Base-by-base conservation (phyloP, 176 grass and related monocot genomes). In the Bothriochloa decipiens region DNA sequence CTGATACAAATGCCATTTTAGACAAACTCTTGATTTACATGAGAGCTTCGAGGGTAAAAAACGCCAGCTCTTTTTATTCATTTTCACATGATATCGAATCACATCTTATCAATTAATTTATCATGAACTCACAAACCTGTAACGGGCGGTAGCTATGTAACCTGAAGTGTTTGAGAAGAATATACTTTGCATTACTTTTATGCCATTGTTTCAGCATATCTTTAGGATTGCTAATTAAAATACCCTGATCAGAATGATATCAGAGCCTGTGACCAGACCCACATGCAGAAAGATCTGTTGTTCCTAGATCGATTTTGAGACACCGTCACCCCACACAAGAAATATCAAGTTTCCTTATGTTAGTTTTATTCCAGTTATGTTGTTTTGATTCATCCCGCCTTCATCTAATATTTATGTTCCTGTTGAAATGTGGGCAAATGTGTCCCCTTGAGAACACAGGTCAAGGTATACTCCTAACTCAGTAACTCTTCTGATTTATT, bases 281-380 rank as follows among this genome's bases (percentile, higher is more conserved):
- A 87, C 74, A 42, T 83, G 76, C 70, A 75, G 8, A 71, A 63
- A 55, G 50, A 76, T 81, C 41, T 4, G 14, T 40, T 62, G 22
- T 84, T 90, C 32, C 50, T 80, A 77, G 22, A 80, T 80, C 61
- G 84, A 23, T 36, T 75, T 61, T 62, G 39, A 49, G 72, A 70
- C 70, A 32, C 9, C 25, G 3, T 47, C 71, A 26, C 23, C 47
- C 43, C 28, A 47, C 8, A 11, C 16, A 60, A 69, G 42, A 53
- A 46, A 32, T 11, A 11, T 81, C 37, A 63, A 50, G 39, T 70
- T 63, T 82, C 22, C 15, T 67, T 82, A 12, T 79, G 13, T 62
- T 16, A 10, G 6, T 9, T 22, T 70, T 63, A 43, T 85, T 69
- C 41, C 28, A 14, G 40, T 57, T 29, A 13, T 43, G 23, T 27